These are phyloP conservation scores for Cicer judaicum DNA, from an alignment of 306 rosid species.

Conservation along the genomic window DNA sequence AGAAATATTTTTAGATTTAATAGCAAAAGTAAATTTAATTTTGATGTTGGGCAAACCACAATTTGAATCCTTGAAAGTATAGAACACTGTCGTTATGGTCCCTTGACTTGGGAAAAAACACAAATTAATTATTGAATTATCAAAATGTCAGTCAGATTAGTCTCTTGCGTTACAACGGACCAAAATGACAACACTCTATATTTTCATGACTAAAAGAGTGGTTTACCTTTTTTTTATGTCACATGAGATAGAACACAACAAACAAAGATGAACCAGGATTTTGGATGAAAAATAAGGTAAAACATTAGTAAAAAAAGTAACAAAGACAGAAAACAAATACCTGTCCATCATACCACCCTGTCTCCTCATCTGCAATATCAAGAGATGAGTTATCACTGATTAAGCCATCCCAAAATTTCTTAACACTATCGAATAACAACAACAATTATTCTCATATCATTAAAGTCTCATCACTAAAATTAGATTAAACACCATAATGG, in stretches of 20 bases:
- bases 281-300: neutral
- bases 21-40: constrained; percentile 21
- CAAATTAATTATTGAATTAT: too few relatives aligned
- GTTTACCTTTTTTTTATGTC: too few relatives aligned
- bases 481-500: neutral
- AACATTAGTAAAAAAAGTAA: neutral
- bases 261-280: constrained; percentile 10
- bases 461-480: neutral
- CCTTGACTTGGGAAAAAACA: too few relatives aligned
- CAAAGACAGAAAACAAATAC: constrained; percentile 42
- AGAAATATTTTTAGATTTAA: constrained; percentile 34
- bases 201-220: too few relatives aligned
- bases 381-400: constrained; percentile 28
- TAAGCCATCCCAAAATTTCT: neutral
- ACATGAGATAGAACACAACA: neutral
- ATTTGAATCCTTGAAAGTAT: too few relatives aligned
- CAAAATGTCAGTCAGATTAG: too few relatives aligned
- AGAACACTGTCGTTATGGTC: too few relatives aligned
- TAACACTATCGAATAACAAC: neutral
- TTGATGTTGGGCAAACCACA: too few relatives aligned
- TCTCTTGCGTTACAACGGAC: neutral
- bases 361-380: constrained; percentile 81
- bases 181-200: neutral
- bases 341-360: constrained; percentile 99
- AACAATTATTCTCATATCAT: neutral